phyloP scores from a whole-genome alignment of 108 stramenopile species.

The Cyclostephanos invisitatus region DNA sequence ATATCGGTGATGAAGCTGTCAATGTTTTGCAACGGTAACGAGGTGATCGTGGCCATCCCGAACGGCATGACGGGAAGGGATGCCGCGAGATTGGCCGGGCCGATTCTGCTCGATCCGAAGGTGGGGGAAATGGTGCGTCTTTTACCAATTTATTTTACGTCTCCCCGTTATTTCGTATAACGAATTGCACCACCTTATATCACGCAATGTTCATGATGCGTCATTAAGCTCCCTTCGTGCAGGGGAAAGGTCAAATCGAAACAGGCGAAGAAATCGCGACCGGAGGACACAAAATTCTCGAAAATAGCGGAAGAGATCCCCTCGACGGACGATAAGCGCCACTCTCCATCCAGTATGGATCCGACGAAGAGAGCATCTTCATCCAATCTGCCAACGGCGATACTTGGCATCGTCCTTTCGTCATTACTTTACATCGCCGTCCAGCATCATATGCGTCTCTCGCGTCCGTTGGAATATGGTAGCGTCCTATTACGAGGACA shows the following conservation, averaged over 20 bases:
- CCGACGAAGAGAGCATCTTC: constrained; percentile 14
- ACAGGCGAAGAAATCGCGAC: neutral
- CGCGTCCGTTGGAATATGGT: constrained; percentile 18
- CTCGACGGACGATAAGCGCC: neutral
- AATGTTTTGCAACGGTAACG: constrained; percentile 54
- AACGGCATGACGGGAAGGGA: constrained; percentile 51
- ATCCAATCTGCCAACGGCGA: constrained; percentile 4
- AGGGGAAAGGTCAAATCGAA: constrained; percentile 21
- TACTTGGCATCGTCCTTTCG: constrained; percentile 11
- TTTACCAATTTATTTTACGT: no score
- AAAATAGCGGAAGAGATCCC: constrained; percentile 16
- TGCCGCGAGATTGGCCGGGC: constrained; percentile 58
- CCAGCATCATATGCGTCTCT: constrained; percentile 20
- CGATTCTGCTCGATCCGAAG: constrained; percentile 72
- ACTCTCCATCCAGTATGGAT: neutral
- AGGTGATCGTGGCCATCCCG: constrained; percentile 75
- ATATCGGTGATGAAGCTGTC: constrained; percentile 39
- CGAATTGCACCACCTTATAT: neutral
- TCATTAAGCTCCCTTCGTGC: constrained; percentile 17
- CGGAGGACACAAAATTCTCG: constrained; percentile 9
- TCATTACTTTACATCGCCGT: constrained; percentile 14
- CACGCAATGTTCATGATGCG: neutral
- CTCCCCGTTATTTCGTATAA: neutral
- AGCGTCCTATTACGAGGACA: constrained; percentile 28
- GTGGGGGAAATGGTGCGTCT: constrained; percentile 76